These are phyloP conservation scores for Marasmius fiardii DNA, from an alignment of 1,284 basidiomycete species.

Conservation along the genomic window DNA sequence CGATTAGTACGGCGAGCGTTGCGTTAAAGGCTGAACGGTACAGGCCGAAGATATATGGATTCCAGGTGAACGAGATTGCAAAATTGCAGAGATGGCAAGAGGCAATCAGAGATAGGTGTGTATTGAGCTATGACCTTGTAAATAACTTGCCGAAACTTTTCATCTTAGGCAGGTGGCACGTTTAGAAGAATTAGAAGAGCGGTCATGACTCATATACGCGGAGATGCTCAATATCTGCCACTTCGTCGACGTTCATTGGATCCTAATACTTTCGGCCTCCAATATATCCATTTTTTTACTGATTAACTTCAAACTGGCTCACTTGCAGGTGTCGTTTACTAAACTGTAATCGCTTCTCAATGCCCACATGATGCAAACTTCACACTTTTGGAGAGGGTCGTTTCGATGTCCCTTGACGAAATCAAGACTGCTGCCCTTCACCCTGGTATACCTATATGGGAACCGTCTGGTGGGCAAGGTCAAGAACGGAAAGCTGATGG, in stretches of 20 bases:
- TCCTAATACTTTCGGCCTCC: not conserved
- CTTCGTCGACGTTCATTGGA: not conserved
- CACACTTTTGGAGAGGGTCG: constrained; percentile 10
- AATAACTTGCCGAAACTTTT: not conserved
- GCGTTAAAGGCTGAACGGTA: constrained; percentile 89
- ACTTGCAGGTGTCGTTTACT: not conserved
- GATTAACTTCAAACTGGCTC: not conserved
- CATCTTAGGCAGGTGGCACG: constrained; percentile 10
- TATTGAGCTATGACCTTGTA: constrained; percentile 2
- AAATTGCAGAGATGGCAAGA: constrained; percentile 92
- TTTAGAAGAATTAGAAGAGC: constrained; percentile 13
- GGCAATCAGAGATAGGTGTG: constrained; percentile 79
- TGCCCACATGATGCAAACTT: constrained; percentile 15
- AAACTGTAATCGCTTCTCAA: not conserved
- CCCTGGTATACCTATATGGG: constrained; percentile 12
- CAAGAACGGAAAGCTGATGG: constrained; percentile 18
- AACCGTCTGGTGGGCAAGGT: constrained; percentile 11
- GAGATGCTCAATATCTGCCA: not conserved
- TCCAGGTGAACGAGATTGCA: constrained; percentile 91
- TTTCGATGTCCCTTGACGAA: constrained; percentile 8
- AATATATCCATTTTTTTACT: not conserved
- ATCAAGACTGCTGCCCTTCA: constrained; percentile 3
- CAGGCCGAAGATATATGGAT: constrained; percentile 90
- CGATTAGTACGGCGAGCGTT: constrained; percentile 69
- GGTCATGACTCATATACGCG: not conserved